Base-by-base conservation (phyloP, 1,139 yeast genomes). In the Protomyces macrosporus region DNA sequence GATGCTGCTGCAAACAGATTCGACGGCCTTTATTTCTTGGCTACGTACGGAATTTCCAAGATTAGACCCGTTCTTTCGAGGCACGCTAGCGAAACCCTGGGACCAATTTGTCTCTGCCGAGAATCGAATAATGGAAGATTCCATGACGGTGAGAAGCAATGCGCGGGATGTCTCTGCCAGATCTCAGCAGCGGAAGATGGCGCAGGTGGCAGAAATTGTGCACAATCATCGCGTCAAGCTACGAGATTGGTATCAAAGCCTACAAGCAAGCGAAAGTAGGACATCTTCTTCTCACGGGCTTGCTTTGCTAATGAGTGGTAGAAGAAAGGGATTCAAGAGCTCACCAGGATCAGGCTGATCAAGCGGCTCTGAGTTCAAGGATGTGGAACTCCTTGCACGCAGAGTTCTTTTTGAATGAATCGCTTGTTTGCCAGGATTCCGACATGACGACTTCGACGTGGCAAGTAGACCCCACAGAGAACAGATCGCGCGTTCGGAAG, bases 401-500 rank as follows among this genome's bases (percentile, higher is more conserved):
- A 23, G 23, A 23, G 23, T 23, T 23, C 23, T 23, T 23, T 23
- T 23, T 23, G 23, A 23, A 23, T 23, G 23, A 23, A 23, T 23
- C 23, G 23, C 23, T 23, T 23, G 23, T 23, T 23, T 23, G 23
- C 23, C 23, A 23, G 23, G 23, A 23, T 23, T 23, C 2, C 23
- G 23, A 23, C 2, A 23, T 23, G 23, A 23, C 1, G 23, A 23
- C 23, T 23, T 23, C 23, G 23, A 23, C 23, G 2, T 23, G 84
- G 78, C 73, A 78, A 1, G 72, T 88, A 34, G 93, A 87, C 70
- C 81, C 80, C 53, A 84, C 85, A 64, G 95, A 88, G 72, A 87
- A 88, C 54, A 76, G 79, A 37, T 84, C 85, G 69, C 75, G 93
- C 66, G 86, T 84, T 82, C 75, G 90, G 65, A 82, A 78, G 65